A percentile compares a stretch with the other conserved stretches of the same genome.
Evolutionary conservation across 2,329 filamentous ascomycete species (phyloP).

Genomic region (Aspergillus sp.): DNA sequence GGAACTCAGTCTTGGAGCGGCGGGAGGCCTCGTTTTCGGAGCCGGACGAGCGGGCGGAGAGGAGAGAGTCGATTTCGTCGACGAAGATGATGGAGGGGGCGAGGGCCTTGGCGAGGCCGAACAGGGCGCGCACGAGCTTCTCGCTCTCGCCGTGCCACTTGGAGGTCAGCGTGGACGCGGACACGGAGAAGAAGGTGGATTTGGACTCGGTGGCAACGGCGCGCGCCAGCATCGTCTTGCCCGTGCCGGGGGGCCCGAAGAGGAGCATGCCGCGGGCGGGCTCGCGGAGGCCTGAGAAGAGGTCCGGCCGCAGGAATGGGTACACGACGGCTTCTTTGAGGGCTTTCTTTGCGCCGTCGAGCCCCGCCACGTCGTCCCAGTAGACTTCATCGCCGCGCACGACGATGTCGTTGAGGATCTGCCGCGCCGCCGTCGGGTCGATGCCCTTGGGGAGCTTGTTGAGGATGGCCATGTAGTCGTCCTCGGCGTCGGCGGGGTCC

Average conservation of each 20-base stretch:
- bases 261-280: conserved; percentile 92
- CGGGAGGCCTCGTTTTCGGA: conserved; percentile 91
- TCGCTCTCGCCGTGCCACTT: conserved; percentile 97
- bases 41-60: conserved; percentile 73
- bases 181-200: conserved; percentile 96
- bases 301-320: conserved; percentile 87
- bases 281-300: conserved; percentile 93
- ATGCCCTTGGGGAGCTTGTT: conserved; percentile 78
- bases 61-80: conserved; percentile 92
- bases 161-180: conserved; percentile 86
- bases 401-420: conserved; percentile 95
- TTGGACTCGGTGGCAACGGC: conserved; percentile 92
- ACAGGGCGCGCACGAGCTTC: conserved; percentile 90
- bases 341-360: conserved; percentile 86
- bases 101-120: conserved; percentile 80
- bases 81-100: conserved; percentile 98
- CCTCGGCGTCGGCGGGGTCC: conserved; percentile 45
- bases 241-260: conserved; percentile 95
- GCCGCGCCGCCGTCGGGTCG: conserved; percentile 77
- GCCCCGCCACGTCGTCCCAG: conserved; percentile 88
- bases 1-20: conserved; percentile 94
- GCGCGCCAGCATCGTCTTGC: conserved; percentile 95
- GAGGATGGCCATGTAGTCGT: conserved; percentile 62
- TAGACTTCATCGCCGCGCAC: conserved; percentile 91
- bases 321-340: conserved; percentile 96